Evolutionary conservation across 169 alveolate species (phyloP).

Genomic region (Amoebophrya sp.): DNA sequence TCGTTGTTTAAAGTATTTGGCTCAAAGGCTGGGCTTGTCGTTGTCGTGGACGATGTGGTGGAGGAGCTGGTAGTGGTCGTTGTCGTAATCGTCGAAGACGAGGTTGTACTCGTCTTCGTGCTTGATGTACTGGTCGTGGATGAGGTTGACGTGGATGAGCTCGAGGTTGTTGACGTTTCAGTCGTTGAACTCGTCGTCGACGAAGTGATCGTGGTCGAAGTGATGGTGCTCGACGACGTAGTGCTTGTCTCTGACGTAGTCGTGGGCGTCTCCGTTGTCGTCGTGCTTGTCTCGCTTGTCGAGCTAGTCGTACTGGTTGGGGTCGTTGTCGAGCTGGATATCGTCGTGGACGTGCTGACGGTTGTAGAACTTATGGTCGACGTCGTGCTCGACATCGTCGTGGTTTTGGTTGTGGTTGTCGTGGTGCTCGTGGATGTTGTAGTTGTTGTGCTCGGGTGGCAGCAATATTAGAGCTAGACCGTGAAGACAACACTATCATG

Average conservation of each 20-base stretch:
- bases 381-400: background rate
- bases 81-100: background rate
- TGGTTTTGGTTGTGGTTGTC: background rate
- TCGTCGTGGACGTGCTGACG: background rate
- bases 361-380: background rate
- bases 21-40: background rate
- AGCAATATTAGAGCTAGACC: too few species aligned
- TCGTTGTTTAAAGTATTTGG: background rate
- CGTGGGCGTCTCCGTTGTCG: background rate
- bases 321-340: background rate
- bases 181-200: background rate
- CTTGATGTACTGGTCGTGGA: background rate
- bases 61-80: background rate
- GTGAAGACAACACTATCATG: too few species aligned
- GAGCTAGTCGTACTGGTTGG: background rate
- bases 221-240: background rate
- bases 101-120: background rate
- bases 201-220: background rate
- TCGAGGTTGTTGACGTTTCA: background rate
- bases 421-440: too few species aligned
- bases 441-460: background rate
- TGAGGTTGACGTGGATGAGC: background rate
- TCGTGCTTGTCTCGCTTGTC: background rate
- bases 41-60: background rate
- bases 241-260: background rate